A percentile compares a stretch with the other conserved stretches of the same genome.
These are phyloP conservation scores for Prototheca wickerhamii DNA, from an alignment of 163 green algal genomes.

Conservation along the genomic window DNA sequence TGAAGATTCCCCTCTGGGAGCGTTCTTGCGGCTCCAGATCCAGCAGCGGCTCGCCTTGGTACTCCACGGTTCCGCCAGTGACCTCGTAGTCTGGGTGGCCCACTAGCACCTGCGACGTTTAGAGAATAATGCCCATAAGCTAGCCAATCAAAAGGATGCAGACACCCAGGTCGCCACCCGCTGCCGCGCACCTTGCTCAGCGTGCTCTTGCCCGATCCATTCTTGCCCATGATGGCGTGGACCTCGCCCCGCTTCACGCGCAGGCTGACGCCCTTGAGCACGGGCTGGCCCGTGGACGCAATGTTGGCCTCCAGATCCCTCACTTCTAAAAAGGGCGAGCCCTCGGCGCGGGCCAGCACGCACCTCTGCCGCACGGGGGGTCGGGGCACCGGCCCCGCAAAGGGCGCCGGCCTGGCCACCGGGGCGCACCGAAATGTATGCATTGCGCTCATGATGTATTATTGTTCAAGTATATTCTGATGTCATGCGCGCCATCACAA, in stretches of 20 bases:
- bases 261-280: constrained; percentile 89
- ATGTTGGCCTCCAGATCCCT: constrained; percentile 78
- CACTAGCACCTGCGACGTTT: constrained; percentile 53
- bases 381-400: background rate
- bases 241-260: constrained; percentile 71
- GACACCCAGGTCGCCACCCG: background rate
- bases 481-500: too few relatives aligned
- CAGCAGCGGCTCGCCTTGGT: constrained; percentile 86
- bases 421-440: too few relatives aligned
- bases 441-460: too few relatives aligned
- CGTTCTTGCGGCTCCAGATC: constrained; percentile 91
- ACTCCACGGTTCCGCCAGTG: constrained; percentile 66
- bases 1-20: constrained; percentile 74
- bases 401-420: background rate
- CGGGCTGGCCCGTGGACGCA: constrained; percentile 62
- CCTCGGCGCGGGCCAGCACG: too few relatives aligned
- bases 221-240: constrained; percentile 99
- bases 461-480: too few relatives aligned
- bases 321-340: constrained; percentile 69
- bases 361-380: too few relatives aligned
- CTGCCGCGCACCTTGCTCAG: constrained; percentile 73
- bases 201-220: constrained; percentile 94
- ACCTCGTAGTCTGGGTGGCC: constrained; percentile 97
- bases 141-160: background rate
- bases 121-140: constrained; percentile 4